Evolutionary conservation across 1,284 basidiomycete species (phyloP), one percentile per base, ranked within the genome.

Genomic region (Cutaneotrichosporon mucoides): DNA sequence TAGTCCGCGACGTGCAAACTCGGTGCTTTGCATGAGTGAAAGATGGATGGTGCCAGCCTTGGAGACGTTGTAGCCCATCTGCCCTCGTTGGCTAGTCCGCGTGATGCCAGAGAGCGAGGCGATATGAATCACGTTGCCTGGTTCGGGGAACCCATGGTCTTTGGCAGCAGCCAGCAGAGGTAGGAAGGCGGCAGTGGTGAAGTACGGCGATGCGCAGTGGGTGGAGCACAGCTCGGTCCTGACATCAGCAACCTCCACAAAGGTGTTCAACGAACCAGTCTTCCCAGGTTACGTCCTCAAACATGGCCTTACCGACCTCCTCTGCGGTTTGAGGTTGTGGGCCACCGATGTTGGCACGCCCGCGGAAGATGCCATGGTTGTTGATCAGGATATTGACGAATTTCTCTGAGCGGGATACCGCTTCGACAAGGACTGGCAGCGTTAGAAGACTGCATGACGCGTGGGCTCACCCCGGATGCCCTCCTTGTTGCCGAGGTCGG

Each of bases 371-470:
- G 9, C 53, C 53, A 33, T 56, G 55, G 46, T 76, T 60, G 67
- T 73, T 76, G 66, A 79, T 62, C 53, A 79, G 61, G 55, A 77
- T 66, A 57, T 76, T 76, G 46, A 76, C 77, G 8, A 68, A 66
- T n/a, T 71, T 60, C 2, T 66, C 71, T n/a, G 73, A 63, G 1
- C 66, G 61, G 63, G 72, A 73, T 15, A 55, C 45, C 4, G 46
- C 16, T 38, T 55, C 46, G 33, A 24, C 33, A 57, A 13, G 70
- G 0, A 1, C 11, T 41, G 53, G 9, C 16, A 7, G n/a, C n/a
- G n/a, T 43, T 15, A 43, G 73, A 37, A 33, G 9, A 40, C n/a
- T n/a, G n/a, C n/a, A n/a, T n/a, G n/a, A n/a, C n/a, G n/a, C n/a
- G n/a, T n/a, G n/a, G n/a, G n/a, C 43, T 12, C 13, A 51, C 55